A percentile compares a stretch with the other conserved stretches of the same genome.
Conservation (phyloP, 73 alveolate genomes). For the Uronychia setigera region DNA sequence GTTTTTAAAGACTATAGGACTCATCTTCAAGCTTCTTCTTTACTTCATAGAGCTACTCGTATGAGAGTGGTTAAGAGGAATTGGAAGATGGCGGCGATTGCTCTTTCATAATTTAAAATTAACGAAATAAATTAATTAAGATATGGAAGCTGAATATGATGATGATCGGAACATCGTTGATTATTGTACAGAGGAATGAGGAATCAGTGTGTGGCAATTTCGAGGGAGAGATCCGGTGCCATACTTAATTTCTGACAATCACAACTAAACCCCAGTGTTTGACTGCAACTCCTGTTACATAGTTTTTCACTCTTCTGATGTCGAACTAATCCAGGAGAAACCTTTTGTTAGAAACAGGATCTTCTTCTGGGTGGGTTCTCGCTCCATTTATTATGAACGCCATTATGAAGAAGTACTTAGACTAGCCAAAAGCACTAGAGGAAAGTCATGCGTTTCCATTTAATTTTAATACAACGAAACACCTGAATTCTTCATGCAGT, state of each 20-base stretch:
- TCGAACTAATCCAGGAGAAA: background rate
- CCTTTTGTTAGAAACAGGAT: slow-evolving; percentile 6
- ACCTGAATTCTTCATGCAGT: slow-evolving; percentile 24
- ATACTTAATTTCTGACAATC: background rate
- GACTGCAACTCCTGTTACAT: slow-evolving; percentile 9
- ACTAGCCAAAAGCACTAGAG: background rate
- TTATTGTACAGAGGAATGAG: background rate
- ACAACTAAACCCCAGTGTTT: slow-evolving; percentile 6
- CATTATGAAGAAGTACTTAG: slow-evolving; percentile 37
- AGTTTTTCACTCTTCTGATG: background rate
- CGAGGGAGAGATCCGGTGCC: slow-evolving; percentile 1
- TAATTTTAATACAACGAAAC: slow-evolving; percentile 46
- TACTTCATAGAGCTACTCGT: too few species aligned
- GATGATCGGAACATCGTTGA: background rate
- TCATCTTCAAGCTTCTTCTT: too few species aligned
- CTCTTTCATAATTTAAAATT: too few species aligned
- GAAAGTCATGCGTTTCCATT: slow-evolving; percentile 4
- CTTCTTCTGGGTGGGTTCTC: slow-evolving; percentile 54
- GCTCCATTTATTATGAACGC: slow-evolving; percentile 26
- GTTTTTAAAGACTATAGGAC: too few species aligned
- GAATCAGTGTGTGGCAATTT: background rate
- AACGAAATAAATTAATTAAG: too few species aligned
- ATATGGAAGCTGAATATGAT: background rate
- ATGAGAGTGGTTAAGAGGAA: too few species aligned
- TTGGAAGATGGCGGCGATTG: too few species aligned